Percentiles rank a stretch among this genome's conserved stretches.
phyloP scores from a whole-genome alignment of 345 rosid species.

The Aegle marmelos region DNA sequence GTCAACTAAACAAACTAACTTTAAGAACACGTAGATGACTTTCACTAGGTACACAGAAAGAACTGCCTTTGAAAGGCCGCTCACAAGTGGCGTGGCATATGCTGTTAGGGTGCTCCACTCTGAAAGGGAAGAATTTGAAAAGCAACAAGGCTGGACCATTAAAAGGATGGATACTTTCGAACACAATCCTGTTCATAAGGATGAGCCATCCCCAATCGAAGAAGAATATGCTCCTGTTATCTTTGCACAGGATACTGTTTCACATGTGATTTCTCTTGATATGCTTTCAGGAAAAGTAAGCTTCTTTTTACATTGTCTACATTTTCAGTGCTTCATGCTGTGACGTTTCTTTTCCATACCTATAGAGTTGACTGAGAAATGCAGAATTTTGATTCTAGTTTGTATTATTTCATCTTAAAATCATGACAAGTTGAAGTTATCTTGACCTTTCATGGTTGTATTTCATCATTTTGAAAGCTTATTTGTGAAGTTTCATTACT shows the following conservation, averaged over 20 bases:
- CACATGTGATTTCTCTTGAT: constrained; percentile 88
- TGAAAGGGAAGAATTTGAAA: constrained; percentile 91
- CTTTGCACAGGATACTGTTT: constrained; percentile 94
- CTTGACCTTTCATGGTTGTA: not conserved
- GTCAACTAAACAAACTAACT: constrained; percentile 31
- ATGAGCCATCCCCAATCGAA: constrained; percentile 81
- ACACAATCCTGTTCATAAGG: constrained; percentile 79
- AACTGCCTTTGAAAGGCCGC: constrained; percentile 98
- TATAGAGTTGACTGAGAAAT: not conserved
- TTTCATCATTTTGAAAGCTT: not conserved
- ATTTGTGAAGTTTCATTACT: constrained; percentile 7
- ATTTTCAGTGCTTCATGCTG: constrained; percentile 4
- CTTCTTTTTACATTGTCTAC: constrained; percentile 18
- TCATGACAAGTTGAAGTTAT: not conserved
- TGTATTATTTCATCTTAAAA: not conserved
- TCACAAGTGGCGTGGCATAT: constrained; percentile 97
- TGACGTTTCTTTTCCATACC: not conserved
- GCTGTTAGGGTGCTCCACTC: constrained; percentile 87
- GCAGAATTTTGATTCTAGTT: not conserved
- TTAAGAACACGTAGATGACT: constrained; percentile 51
- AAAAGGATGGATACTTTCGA: constrained; percentile 72
- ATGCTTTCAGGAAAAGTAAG: constrained; percentile 92
- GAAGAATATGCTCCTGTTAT: constrained; percentile 98
- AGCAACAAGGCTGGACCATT: constrained; percentile 91
- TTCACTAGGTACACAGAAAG: constrained; percentile 91